A percentile compares a stretch with the other conserved stretches of the same genome.
Conservation (phyloP, 2,329 filamentous ascomycete species). For the Diaporthe citrichinensis region DNA sequence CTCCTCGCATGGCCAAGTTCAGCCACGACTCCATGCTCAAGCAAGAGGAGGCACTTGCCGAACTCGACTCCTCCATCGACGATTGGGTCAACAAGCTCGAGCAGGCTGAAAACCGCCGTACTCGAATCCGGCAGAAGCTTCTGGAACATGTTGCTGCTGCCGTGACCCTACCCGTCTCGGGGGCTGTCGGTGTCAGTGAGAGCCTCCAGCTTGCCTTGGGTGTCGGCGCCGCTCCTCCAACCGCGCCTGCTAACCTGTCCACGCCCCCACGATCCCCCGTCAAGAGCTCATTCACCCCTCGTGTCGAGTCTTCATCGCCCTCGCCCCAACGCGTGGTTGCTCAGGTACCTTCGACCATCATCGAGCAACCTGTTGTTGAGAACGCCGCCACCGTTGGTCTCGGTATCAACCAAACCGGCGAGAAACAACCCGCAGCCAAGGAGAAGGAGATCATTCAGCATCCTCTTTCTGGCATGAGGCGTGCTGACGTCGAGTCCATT, state of each 20-base stretch:
- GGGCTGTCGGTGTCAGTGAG: slow-evolving; percentile 54
- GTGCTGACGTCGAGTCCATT: slow-evolving; percentile 73
- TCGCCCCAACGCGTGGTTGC: slow-evolving; percentile 67
- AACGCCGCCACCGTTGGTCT: slow-evolving; percentile 54
- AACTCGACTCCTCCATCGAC: slow-evolving; percentile 83
- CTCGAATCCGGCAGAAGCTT: slow-evolving; percentile 82
- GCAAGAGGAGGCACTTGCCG: slow-evolving; percentile 83
- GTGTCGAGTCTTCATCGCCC: slow-evolving; percentile 54
- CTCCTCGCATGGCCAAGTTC: slow-evolving; percentile 78
- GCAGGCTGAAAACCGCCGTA: slow-evolving; percentile 82
- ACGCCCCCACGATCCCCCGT: slow-evolving; percentile 73
- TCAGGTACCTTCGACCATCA: slow-evolving; percentile 69
- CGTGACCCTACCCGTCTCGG: slow-evolving; percentile 62
- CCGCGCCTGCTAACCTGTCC: slow-evolving; percentile 59
- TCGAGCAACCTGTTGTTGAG: slow-evolving; percentile 65
- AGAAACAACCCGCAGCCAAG: slow-evolving; percentile 9
- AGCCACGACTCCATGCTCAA: slow-evolving; percentile 82
- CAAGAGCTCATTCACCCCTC: slow-evolving; percentile 55
- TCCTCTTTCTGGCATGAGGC: slow-evolving; percentile 45
- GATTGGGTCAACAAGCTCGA: slow-evolving; percentile 87
- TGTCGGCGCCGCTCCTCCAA: slow-evolving; percentile 48
- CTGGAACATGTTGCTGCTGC: slow-evolving; percentile 86
- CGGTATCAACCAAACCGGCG: slow-evolving; percentile 43
- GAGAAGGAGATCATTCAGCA: slow-evolving; percentile 40
- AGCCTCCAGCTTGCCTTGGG: slow-evolving; percentile 59